Evolutionary conservation across 2,329 filamentous ascomycete species (phyloP).

Genomic region (Trichoderma brevicompactum): DNA sequence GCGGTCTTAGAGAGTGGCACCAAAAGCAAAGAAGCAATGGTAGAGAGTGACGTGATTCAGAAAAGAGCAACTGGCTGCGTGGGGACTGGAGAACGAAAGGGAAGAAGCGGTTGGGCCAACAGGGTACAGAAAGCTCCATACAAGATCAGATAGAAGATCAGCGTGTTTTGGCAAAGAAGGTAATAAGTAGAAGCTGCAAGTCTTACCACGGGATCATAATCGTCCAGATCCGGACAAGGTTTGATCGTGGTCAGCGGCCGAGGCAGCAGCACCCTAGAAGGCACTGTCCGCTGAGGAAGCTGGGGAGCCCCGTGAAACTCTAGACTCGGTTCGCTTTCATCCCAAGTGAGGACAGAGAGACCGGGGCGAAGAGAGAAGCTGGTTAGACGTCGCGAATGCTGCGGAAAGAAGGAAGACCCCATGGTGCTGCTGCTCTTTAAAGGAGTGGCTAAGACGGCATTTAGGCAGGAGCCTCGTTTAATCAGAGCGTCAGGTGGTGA

Average conservation of each 20-base stretch:
- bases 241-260: background rate
- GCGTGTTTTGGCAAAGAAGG: background rate
- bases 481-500: background rate
- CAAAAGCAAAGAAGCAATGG: conserved; percentile 37
- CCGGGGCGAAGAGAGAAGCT: background rate
- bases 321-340: conserved; percentile 8
- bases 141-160: conserved; percentile 13
- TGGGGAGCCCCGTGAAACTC: background rate
- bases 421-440: background rate
- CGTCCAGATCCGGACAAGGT: background rate
- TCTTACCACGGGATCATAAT: conserved; percentile 22
- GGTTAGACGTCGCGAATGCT: background rate
- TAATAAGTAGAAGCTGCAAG: background rate
- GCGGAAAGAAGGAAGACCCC: conserved; percentile 23
- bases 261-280: conserved; percentile 20
- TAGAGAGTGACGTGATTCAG: conserved; percentile 26
- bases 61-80: conserved; percentile 37
- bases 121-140: conserved; percentile 16
- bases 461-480: conserved; percentile 8
- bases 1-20: conserved; percentile 22
- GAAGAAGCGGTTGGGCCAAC: conserved; percentile 22
- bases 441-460: background rate
- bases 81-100: conserved; percentile 27
- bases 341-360: conserved; percentile 9
- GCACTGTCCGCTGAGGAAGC: background rate